Percentiles rank a stretch among this genome's conserved stretches.
Conservation (phyloP, 129 eudicot species). For the Pittosporum tobira region DNA sequence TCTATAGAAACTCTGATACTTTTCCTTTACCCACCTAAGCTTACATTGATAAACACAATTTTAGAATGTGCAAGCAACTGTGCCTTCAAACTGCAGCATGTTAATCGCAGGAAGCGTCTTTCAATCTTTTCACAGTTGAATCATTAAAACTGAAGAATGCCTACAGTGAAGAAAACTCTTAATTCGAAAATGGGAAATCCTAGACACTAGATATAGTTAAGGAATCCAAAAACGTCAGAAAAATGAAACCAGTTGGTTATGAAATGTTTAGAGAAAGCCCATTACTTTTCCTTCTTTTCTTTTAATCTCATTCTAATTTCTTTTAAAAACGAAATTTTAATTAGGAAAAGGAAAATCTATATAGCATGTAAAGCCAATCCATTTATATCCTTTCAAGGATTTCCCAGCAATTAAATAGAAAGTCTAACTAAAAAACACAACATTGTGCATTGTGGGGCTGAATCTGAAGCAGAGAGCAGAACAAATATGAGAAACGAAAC, state of each 20-base stretch:
- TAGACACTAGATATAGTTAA: neutral
- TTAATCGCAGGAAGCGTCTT: constrained; percentile 12
- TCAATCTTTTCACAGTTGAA: constrained; percentile 5
- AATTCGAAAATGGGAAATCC: constrained; percentile 4
- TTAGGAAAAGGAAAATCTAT: too few species aligned
- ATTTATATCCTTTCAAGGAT: too few species aligned
- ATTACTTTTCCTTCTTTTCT: neutral
- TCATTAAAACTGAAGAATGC: constrained; percentile 3
- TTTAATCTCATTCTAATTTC: neutral
- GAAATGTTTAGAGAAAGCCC: constrained; percentile 6
- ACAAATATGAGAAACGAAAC: too few species aligned
- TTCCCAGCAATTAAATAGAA: too few species aligned
- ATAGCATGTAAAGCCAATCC: too few species aligned
- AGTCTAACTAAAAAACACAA: too few species aligned
- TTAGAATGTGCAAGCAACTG: neutral
- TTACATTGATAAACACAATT: constrained; percentile 4
- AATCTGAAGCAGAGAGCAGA: too few species aligned
- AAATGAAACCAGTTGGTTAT: neutral
- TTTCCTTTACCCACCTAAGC: neutral
- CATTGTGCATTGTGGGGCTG: too few species aligned
- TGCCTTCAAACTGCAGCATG: constrained; percentile 15
- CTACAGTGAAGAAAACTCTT: neutral
- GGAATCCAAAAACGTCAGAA: constrained; percentile 4
- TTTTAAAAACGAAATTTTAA: neutral
- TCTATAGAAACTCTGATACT: constrained; percentile 4